Evolutionary conservation across 768 basidiomycete genomes (phyloP), one percentile per base, ranked within the genome.

Genomic region (Phaeotremella skinneri): DNA sequence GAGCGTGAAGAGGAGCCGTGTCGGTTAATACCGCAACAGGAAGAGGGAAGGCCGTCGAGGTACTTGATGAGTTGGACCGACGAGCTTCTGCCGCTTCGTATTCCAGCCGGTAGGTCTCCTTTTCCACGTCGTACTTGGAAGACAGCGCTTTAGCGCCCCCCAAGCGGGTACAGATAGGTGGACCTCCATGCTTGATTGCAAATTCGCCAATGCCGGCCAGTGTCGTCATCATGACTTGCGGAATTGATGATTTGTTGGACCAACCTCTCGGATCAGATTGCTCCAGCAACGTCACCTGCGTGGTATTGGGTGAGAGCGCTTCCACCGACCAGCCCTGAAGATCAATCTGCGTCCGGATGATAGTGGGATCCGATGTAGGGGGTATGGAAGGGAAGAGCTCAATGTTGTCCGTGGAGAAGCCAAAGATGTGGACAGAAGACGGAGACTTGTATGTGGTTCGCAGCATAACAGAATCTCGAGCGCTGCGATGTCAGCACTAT

Each of bases 311-410:
- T 0, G 93, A 97, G 7, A 99, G 81, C 0, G 89, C 84, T 77
- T 98, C 94, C 67, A 99, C 91, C 0, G 94, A 90, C 90, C 93
- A 98, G 48, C 94, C 96, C 79, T 91, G 92, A n/a, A 99, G 81
- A 73, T 96, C 92, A n/a, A 94, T 87, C 75, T 98, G 93, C 0
- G 90, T 90, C 5, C 93, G 87, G 61, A 96, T 94, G 50, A 88
- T 83, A 64, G 83, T 87, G 0, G 88, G 85, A 49, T 89, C 90
- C 0, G 78, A 80, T 80, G 80, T 47, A 83, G 90, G 62, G 84
- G 78, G 78, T 43, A 78, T 69, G 2, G 65, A 55, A 0, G 90
- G 87, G 77, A 97, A 96, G 14, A 96, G 81, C 55, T 88, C 85
- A 52, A 84, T 84, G 65, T 97, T 91, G 64, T 97, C 91, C 0